A percentile compares a stretch with the other conserved stretches of the same genome.
These are phyloP conservation scores for Pseudocercospora pini-densiflorae DNA, from an alignment of 2,329 filamentous ascomycete species.

Conservation along the genomic window DNA sequence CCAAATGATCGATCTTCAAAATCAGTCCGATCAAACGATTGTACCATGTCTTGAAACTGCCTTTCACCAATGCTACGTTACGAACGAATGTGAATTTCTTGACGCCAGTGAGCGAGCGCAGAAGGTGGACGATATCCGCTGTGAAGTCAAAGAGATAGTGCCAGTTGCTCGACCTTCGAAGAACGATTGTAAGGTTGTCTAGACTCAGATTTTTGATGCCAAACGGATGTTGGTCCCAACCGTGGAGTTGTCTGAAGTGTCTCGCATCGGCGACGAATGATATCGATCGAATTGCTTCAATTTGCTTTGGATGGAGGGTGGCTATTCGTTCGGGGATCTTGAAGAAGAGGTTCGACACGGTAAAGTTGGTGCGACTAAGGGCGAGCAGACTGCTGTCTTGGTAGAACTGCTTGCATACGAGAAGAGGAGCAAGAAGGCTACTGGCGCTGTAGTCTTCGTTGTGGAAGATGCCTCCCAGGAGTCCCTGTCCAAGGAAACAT, in stretches of 20 bases:
- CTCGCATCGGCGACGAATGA: constrained; percentile 37
- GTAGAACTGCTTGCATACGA: constrained; percentile 45
- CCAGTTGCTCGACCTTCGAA: constrained; percentile 39
- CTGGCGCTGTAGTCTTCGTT: constrained; percentile 38
- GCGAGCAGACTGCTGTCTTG: constrained; percentile 43
- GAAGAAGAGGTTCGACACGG: constrained; percentile 41
- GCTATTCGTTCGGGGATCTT: constrained; percentile 35
- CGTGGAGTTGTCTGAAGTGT: constrained; percentile 38
- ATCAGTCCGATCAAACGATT: constrained; percentile 45
- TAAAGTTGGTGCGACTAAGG: constrained; percentile 43
- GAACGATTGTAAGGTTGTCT: constrained; percentile 40
- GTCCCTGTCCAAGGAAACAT: constrained; percentile 24
- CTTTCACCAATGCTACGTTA: constrained; percentile 42
- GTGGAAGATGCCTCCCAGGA: constrained; percentile 28
- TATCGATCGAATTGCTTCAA: constrained; percentile 40
- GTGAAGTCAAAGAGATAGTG: constrained; percentile 44
- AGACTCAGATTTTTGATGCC: constrained; percentile 38
- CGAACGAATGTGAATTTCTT: constrained; percentile 41
- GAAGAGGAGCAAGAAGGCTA: constrained; percentile 38
- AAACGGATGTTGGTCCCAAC: constrained; percentile 42
- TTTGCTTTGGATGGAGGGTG: constrained; percentile 34
- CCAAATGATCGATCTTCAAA: constrained; percentile 47
- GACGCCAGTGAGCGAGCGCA: constrained; percentile 43
- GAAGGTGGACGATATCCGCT: constrained; percentile 37
- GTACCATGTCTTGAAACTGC: constrained; percentile 45